Conservation (phyloP, 2,329 filamentous ascomycete species). For the Exophiala calicioides region DNA sequence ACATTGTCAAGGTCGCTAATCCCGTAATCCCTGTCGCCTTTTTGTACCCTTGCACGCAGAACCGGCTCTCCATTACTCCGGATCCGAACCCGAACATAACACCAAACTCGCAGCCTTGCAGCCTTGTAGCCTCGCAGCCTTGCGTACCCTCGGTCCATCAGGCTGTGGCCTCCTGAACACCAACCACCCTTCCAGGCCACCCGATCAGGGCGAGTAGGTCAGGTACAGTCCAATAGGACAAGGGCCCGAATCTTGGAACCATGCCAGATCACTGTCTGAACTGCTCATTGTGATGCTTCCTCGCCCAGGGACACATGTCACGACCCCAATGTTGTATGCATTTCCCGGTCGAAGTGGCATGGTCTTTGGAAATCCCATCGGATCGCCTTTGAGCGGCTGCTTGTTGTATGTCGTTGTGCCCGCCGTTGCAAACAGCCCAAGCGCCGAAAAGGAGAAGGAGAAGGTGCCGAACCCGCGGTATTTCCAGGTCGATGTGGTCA, state of each 20-base stretch:
- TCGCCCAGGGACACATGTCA: conserved; percentile 35
- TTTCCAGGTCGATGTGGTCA: conserved; percentile 59
- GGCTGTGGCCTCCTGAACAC: neutral
- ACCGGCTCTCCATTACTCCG: too few relatives aligned
- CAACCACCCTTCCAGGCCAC: neutral
- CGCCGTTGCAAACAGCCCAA: conserved; percentile 41
- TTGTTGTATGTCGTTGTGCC: conserved; percentile 56
- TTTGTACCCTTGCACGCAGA: too few relatives aligned
- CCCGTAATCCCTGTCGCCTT: neutral
- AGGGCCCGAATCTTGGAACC: conserved; percentile 64
- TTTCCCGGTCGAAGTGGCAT: conserved; percentile 53
- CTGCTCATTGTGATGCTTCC: conserved; percentile 56
- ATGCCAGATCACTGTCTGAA: conserved; percentile 53
- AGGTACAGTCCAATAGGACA: conserved; percentile 29
- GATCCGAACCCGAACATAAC: too few relatives aligned
- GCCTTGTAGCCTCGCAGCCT: neutral
- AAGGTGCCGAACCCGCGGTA: conserved; percentile 58
- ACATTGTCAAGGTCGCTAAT: too few relatives aligned
- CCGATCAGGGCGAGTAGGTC: conserved; percentile 17
- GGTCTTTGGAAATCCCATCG: conserved; percentile 43
- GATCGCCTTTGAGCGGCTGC: conserved; percentile 45
- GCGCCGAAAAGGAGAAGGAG: conserved; percentile 51
- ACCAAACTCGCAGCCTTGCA: too few relatives aligned
- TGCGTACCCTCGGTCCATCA: neutral
- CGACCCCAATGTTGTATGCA: conserved; percentile 51